A percentile compares a stretch with the other conserved stretches of the same genome.
These are phyloP conservation scores for Panellus pusillus DNA, from an alignment of 768 basidiomycete genomes.

Conservation along the genomic window DNA sequence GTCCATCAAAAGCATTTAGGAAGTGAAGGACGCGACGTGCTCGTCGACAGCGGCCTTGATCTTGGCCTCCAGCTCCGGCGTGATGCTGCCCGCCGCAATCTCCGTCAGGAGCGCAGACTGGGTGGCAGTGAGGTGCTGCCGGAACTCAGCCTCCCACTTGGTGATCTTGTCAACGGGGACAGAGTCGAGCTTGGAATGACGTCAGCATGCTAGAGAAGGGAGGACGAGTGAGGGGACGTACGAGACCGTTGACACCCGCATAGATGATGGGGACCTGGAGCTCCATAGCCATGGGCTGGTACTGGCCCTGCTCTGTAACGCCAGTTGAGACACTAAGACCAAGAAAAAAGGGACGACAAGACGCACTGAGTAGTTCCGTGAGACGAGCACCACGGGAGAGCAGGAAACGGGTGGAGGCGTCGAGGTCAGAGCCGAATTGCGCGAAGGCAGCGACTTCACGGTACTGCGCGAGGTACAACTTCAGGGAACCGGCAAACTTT, in stretches of 20 bases:
- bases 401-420: slow-evolving; percentile 98
- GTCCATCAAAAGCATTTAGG: slow-evolving; percentile 32
- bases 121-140: slow-evolving; percentile 75
- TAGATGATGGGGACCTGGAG: slow-evolving; percentile 98
- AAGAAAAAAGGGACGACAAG: neutral
- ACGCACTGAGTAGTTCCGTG: slow-evolving; percentile 90
- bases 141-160: slow-evolving; percentile 91
- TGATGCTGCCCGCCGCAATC: slow-evolving; percentile 81
- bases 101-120: slow-evolving; percentile 79
- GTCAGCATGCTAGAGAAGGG: neutral
- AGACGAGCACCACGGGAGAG: slow-evolving; percentile 97
- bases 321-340: too few relatives aligned
- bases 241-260: slow-evolving; percentile 99
- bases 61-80: slow-evolving; percentile 87
- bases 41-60: slow-evolving; percentile 95
- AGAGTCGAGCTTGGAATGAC: slow-evolving; percentile 69
- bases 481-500: slow-evolving; percentile 99
- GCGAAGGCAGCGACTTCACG: slow-evolving; percentile 99
- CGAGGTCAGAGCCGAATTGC: slow-evolving; percentile 99
- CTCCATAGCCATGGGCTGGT: slow-evolving; percentile 92
- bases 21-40: slow-evolving; percentile 79
- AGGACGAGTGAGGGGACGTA: slow-evolving; percentile 36
- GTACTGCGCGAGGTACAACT: slow-evolving; percentile 99
- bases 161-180: slow-evolving; percentile 95
- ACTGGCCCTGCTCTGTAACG: slow-evolving; percentile 91